Evolutionary conservation across 164 flowering plant species (phyloP).

Genomic region (Vitis labrusca): DNA sequence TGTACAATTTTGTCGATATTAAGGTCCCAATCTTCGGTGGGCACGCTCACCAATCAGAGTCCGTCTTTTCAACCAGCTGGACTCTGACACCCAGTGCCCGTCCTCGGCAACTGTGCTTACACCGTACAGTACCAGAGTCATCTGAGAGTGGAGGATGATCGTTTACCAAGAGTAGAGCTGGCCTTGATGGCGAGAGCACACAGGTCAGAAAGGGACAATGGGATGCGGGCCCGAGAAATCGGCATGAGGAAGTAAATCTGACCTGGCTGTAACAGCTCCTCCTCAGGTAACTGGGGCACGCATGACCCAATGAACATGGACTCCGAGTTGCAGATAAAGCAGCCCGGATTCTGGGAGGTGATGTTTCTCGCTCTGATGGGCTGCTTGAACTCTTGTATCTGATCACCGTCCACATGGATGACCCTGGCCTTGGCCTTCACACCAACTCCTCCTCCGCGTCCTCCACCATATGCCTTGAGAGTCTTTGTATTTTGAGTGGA

Average conservation of each 20-base stretch:
- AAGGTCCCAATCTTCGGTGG: too few species aligned
- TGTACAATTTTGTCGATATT: too few species aligned
- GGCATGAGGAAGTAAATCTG: constrained; percentile 35
- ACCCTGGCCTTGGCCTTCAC: constrained; percentile 10
- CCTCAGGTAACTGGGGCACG: constrained; percentile 17
- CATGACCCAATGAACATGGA: constrained; percentile 19
- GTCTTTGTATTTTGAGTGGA: not conserved
- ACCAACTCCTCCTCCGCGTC: not conserved
- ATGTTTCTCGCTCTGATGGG: constrained; percentile 17
- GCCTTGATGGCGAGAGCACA: constrained; percentile 35
- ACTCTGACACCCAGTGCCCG: too few species aligned
- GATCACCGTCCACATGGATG: constrained; percentile 15
- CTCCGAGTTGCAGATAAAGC: constrained; percentile 31
- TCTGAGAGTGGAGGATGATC: too few species aligned
- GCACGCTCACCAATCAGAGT: too few species aligned
- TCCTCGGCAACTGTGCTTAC: too few species aligned
- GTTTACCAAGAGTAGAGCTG: constrained; percentile 14
- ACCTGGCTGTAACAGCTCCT: constrained; percentile 26
- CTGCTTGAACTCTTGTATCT: constrained; percentile 21
- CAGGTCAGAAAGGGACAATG: constrained; percentile 20
- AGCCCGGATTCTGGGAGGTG: constrained; percentile 13
- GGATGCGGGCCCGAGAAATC: constrained; percentile 9
- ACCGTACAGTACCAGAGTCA: too few species aligned
- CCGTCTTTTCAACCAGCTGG: too few species aligned
- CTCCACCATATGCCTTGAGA: not conserved